Evolutionary conservation across 805 yeast species (phyloP).

Genomic region (Ogataea glucozyma): DNA sequence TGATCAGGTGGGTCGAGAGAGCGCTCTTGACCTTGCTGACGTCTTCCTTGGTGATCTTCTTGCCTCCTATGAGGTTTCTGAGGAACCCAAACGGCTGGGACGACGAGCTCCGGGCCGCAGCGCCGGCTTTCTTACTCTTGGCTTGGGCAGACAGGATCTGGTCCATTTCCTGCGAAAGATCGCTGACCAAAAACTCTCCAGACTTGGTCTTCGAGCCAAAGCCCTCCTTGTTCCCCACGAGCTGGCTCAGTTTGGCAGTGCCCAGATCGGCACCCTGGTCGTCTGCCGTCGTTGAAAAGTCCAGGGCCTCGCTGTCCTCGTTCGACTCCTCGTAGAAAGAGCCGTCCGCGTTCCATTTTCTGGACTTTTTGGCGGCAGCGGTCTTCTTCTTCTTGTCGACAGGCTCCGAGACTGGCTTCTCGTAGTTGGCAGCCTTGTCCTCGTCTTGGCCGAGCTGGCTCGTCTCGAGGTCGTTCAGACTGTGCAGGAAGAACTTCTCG

Average conservation of each 20-base stretch:
- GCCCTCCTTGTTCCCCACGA: constrained; percentile 40
- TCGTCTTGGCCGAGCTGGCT: constrained; percentile 21
- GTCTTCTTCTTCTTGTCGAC: constrained; percentile 18
- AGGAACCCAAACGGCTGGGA: constrained; percentile 59
- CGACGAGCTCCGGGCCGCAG: no score
- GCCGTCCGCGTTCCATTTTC: constrained; percentile 74
- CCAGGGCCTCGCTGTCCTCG: constrained; percentile 45
- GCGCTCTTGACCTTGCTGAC: constrained; percentile 63
- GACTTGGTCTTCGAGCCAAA: constrained; percentile 45
- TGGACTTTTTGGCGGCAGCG: constrained; percentile 40
- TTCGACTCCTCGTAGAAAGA: constrained; percentile 44
- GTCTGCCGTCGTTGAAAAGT: constrained; percentile 48
- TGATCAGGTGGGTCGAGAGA: constrained; percentile 73
- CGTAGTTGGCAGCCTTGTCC: no score
- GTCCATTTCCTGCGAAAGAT: constrained; percentile 55
- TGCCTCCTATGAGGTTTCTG: constrained; percentile 66
- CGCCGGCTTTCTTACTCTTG: constrained; percentile 24
- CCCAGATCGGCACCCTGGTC: constrained; percentile 18
- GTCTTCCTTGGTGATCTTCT: constrained; percentile 62
- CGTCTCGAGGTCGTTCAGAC: constrained; percentile 33
- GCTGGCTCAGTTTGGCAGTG: constrained; percentile 32
- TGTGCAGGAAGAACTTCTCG: constrained; percentile 41
- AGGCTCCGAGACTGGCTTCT: constrained; percentile 1
- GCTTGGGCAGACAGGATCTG: constrained; percentile 36
- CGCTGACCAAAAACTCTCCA: constrained; percentile 69